Base-by-base conservation (phyloP, 805 yeast species). In the Scheffersomyces stipitis region DNA sequence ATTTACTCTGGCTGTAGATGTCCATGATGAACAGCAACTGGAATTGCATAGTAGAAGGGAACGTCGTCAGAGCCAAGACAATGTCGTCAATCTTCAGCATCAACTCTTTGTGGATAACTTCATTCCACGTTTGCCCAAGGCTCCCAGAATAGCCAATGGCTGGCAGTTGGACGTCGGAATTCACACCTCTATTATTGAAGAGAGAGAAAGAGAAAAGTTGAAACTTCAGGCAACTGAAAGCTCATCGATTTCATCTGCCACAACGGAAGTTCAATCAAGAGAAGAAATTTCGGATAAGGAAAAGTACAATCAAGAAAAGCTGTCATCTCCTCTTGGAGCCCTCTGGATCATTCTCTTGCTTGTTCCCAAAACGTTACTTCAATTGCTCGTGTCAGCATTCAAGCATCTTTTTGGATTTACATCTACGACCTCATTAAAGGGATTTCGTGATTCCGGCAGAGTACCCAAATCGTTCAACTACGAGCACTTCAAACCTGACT, bases 361-460 rank as follows among this genome's bases (percentile, higher is more conserved):
- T 5, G 56, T 83, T 8, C 90, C 89, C 9, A 72, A 67, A 38
- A 46, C 79, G 1, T 32, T 78, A 6, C 60, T 76, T 32, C 61
- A 65, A 7, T 36, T 76, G 6, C 49, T 76, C 1, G 51, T 66
- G 8, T 68, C 77, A 1, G 48, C 60, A 3, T 41, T 61, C 30
- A 51, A 49, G 29, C 52, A 46, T 31, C 28, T 64, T 7, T 49
- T 60, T 28, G 61, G 64, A 3, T 23, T 37, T 6, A 35, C 28
- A 20, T 20, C 24, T 7, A 20, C 24, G 7, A 10, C 7, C 9
- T 7, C 10, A 20, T 20, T 20, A 7, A 20, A 20, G 10, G 24
- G 24, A 7, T 7, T 31, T 30, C 28, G 18, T 24, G 43, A 38
- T 17, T 24, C 46, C 4, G 50, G 54, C 42, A 44, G 45, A 15